A percentile compares a stretch with the other conserved stretches of the same genome.
Conservation (phyloP, 148 eudicot species). For the Vaccinium myrtillus region DNA sequence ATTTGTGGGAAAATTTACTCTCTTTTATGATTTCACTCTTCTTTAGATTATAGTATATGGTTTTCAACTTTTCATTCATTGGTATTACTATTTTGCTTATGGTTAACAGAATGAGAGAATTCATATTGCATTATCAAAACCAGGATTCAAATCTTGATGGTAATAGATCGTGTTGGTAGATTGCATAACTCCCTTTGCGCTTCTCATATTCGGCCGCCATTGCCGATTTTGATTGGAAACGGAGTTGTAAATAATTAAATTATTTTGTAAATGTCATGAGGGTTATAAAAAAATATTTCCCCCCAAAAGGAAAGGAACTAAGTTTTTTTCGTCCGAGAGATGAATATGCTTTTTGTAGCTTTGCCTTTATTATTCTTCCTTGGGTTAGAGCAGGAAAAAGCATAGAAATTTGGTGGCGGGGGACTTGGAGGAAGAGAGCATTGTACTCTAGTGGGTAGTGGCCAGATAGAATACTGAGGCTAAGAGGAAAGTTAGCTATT, state of each 20-base stretch:
- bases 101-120: neutral
- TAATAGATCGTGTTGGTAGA: neutral
- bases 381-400: conserved; percentile 1
- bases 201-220: neutral
- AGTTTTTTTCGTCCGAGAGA: neutral
- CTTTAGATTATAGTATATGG: neutral
- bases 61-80: neutral
- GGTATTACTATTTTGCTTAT: neutral
- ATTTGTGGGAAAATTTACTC: neutral
- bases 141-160: neutral
- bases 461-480: neutral
- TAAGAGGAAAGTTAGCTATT: neutral
- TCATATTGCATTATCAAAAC: neutral
- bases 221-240: neutral
- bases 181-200: neutral
- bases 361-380: neutral
- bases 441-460: neutral
- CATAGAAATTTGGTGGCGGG: neutral
- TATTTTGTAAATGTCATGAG: neutral
- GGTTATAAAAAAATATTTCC: neutral
- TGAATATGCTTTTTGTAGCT: neutral
- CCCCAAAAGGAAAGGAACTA: neutral
- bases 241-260: neutral
- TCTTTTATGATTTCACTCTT: neutral
- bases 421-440: neutral